Percentiles rank a stretch among this genome's conserved stretches.
Conservation (phyloP, 2,329 filamentous ascomycete genomes). For the Passalora sequoiae region DNA sequence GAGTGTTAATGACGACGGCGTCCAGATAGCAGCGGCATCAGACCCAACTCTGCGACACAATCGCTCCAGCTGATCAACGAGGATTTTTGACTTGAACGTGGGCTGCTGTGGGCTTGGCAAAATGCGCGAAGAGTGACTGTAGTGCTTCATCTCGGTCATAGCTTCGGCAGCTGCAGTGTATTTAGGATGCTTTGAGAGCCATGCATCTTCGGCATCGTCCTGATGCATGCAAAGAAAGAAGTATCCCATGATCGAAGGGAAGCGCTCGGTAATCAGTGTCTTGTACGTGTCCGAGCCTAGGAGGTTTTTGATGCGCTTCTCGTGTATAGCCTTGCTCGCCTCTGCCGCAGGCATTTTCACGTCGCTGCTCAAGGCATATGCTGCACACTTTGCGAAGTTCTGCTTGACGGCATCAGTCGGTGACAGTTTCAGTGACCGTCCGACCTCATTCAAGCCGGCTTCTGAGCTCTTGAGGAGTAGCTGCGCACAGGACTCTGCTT, state of each 20-base stretch:
- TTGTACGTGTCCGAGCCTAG: slow-evolving; percentile 59
- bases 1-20: slow-evolving; percentile 28
- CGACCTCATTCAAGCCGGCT: slow-evolving; percentile 57
- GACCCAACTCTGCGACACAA: slow-evolving; percentile 69
- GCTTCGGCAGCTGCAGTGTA: slow-evolving; percentile 59
- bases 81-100: slow-evolving; percentile 71
- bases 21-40: slow-evolving; percentile 45
- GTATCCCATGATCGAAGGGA: slow-evolving; percentile 69
- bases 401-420: slow-evolving; percentile 55
- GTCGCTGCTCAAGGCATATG: slow-evolving; percentile 78
- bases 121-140: slow-evolving; percentile 59
- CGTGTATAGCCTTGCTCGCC: slow-evolving; percentile 27
- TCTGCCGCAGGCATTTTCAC: slow-evolving; percentile 38
- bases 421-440: slow-evolving; percentile 52
- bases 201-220: slow-evolving; percentile 67
- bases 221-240: slow-evolving; percentile 69
- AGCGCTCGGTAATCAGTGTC: slow-evolving; percentile 60
- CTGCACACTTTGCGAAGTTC: slow-evolving; percentile 72
- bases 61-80: slow-evolving; percentile 69
- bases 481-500: slow-evolving; percentile 73
- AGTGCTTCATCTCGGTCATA: slow-evolving; percentile 63
- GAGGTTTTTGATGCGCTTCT: slow-evolving; percentile 61
- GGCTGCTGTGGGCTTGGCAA: slow-evolving; percentile 81
- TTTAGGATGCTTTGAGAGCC: slow-evolving; percentile 32
- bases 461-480: slow-evolving; percentile 76